Base-by-base conservation (phyloP, 148 eudicot species). In the Rhododendron henanense region DNA sequence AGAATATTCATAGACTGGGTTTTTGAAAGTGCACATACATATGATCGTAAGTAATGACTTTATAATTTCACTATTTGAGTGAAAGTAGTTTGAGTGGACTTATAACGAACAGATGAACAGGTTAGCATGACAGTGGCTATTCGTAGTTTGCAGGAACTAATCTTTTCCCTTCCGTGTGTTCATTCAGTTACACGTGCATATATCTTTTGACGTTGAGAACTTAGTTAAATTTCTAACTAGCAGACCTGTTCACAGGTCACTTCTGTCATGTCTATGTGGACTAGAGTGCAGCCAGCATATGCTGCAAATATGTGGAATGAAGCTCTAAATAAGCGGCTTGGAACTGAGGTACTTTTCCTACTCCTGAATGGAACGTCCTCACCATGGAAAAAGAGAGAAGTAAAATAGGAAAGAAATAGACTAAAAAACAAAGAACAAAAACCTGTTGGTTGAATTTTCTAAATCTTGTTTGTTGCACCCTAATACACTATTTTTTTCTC, bases 211-310 rank as follows among this genome's bases (percentile, higher is more conserved):
- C 18, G 1, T 81, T 8, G 44, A 77, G 78, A 80, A 48, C 78
- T 28, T 69, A 18, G 28, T 25, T 67, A 63, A 28, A 21, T 48
- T 83, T 39, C 73, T 76, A 31, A 78, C 51, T 51, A 7, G 31
- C n/a, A 15, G 78, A 78, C 67, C 19, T 76, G 25, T 81, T 74
- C 86, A 87, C 93, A 97, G 99, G 99, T 97, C 53, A 88, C 93
- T 92, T 97, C 99, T 94, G 95, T 95, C 96, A 97, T 97, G 98
- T 97, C 99, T 87, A 97, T 97, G 99, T 97, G 99, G 99, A 97
- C 96, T 39, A 94, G 99, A 90, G 89, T 97, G 90, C 99, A 97
- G 90, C 99, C 99, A 88, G 94, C 94, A 41, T 97, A 97, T 92
- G 99, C 99, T 78, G 99, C 96, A 85, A 97, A 97, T 90, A 97